Evolutionary conservation across 2,329 filamentous ascomycete genomes (phyloP).

Genomic region (Fusarium longipes): DNA sequence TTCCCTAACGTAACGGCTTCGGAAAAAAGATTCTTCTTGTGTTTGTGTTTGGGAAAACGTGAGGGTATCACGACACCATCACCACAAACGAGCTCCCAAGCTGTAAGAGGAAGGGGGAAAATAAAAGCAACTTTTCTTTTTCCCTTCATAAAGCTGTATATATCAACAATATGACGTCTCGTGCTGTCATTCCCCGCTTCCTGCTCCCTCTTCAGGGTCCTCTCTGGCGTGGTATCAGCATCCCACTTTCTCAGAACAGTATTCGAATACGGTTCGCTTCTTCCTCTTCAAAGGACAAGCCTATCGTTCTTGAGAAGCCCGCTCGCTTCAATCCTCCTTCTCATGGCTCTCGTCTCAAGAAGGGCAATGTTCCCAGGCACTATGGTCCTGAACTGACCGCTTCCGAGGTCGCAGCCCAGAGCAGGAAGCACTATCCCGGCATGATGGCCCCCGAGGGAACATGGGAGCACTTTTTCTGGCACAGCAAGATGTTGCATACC

Average conservation of each 20-base stretch:
- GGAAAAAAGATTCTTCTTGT: conserved; percentile 43
- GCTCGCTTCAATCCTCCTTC: conserved; percentile 92
- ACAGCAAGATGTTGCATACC: conserved; percentile 79
- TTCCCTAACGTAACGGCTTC: conserved; percentile 24
- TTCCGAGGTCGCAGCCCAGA: conserved; percentile 74
- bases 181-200: conserved; percentile 71
- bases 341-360: conserved; percentile 77
- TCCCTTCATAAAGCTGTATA: background rate
- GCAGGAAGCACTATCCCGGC: conserved; percentile 81
- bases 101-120: conserved; percentile 8
- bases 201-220: conserved; percentile 72
- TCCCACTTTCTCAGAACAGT: conserved; percentile 51
- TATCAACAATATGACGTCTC: conserved; percentile 55
- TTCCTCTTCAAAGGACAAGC: conserved; percentile 58
- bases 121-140: background rate
- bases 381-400: conserved; percentile 79
- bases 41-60: conserved; percentile 14
- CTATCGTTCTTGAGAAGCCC: conserved; percentile 84
- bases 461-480: conserved; percentile 86
- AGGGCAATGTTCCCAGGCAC: conserved; percentile 66
- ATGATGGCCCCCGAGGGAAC: conserved; percentile 88
- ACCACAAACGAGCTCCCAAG: conserved; percentile 23
- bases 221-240: conserved; percentile 62
- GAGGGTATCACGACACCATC: conserved; percentile 37
- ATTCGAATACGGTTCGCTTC: conserved; percentile 53